Conservation (phyloP, 148 eudicot genomes). For the Limonium bicolor region DNA sequence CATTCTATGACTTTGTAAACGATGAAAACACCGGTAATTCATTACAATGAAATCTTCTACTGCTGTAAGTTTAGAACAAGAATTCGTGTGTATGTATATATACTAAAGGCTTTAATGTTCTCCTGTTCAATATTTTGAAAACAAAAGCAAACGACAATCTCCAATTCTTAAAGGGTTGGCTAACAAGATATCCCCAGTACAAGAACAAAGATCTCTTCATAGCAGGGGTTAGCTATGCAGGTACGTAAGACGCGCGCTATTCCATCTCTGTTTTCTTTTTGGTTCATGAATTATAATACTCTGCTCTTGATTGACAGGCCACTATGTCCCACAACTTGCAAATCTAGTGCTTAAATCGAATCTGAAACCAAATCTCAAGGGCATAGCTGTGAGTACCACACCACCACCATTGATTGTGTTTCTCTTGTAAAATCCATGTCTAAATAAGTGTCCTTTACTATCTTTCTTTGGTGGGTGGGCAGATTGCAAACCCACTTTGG, state of each 20-base stretch:
- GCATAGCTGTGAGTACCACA: background rate
- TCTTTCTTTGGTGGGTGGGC: no score
- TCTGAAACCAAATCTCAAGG: background rate
- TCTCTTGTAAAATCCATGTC: no score
- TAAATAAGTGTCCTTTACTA: no score
- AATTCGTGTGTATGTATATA: no score
- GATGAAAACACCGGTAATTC: slow-evolving; percentile 3
- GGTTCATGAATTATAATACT: background rate
- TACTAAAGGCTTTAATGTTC: background rate
- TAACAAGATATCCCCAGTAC: slow-evolving; percentile 33
- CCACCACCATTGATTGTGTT: background rate
- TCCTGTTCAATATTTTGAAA: background rate
- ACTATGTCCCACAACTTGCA: background rate
- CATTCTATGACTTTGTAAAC: background rate
- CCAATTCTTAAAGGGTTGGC: slow-evolving; percentile 50
- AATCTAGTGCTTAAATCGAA: background rate
- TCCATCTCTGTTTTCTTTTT: no score
- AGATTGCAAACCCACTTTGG: slow-evolving; percentile 81
- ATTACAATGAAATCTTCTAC: background rate
- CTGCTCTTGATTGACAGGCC: slow-evolving; percentile 1
- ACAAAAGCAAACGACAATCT: slow-evolving; percentile 1
- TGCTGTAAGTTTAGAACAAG: no score
- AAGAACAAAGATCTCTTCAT: slow-evolving; percentile 34
- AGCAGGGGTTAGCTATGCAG: slow-evolving; percentile 76
- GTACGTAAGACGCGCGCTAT: no score